Base-by-base conservation (phyloP, 2,329 filamentous ascomycete genomes). In the Byssochlamys sp. region DNA sequence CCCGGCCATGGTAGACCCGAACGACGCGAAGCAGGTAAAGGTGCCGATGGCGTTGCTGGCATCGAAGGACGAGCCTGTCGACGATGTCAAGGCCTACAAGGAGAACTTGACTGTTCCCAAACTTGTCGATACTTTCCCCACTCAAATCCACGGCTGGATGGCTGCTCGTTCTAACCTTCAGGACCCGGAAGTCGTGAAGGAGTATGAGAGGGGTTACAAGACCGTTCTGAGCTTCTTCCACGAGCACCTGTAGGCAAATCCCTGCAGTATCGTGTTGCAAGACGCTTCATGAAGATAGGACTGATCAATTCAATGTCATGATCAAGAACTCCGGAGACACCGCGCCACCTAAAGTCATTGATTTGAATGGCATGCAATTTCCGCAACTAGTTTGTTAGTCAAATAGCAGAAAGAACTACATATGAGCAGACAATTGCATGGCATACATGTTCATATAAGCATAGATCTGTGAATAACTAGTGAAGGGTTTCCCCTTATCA, bases 1-100 rank as follows among this genome's bases (percentile, higher is more conserved):
- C 66, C 83, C 83, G 4, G 82, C 82, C 28, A 84, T 85, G 82
- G 76, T 85, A 11, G 82, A 83, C 54, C 78, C 77, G 12, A 76
- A 79, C 28, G 83, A 85, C 62, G 83, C 82, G 2, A 74, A 77
- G 53, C 75, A 74, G 4, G 74, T 84, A 39, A 79, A 76, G 3
- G 81, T 85, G 45, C 83, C 83, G 1, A 81, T 81, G 68, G 76
- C 77, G 5, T 75, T 84, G 74, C 73, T 85, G 48, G 81, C 82
- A 1, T 80, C 76, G 39, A 78, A 78, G 67, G 83, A 84, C 53
- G 83, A 85, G 73, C 68, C 75, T 35, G 77, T 79, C 62, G 75
- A 78, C 0, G 82, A 71, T 19, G 72, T 77, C 10, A 64, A 69
- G 48, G 67, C 68, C 4, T 78, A 75, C 59, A 67, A 72, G 51